A percentile compares a stretch with the other conserved stretches of the same genome.
These are phyloP conservation scores for Diutina sp. DNA, from an alignment of 1,139 yeast genomes.

Conservation along the genomic window DNA sequence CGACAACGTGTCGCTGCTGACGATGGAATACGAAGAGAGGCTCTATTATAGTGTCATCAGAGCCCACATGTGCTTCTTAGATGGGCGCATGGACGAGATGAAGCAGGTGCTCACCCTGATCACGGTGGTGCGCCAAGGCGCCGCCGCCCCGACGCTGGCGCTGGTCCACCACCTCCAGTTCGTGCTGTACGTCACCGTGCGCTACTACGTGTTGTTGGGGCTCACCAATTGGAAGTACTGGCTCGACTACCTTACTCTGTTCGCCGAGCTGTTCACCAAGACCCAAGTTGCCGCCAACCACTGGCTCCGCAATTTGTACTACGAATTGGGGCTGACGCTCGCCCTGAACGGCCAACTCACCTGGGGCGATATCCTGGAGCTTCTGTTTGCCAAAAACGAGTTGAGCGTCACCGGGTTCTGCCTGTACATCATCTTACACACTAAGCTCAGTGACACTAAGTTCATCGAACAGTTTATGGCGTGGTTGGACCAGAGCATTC, in stretches of 20 bases:
- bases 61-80: constrained; percentile 24
- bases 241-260: constrained; percentile 18
- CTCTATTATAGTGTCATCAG: constrained; percentile 22
- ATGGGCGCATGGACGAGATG: constrained; percentile 9
- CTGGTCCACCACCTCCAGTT: neutral
- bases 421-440: constrained; percentile 13
- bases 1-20: constrained; percentile 12
- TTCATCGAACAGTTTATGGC: constrained; percentile 8
- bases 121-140: constrained; percentile 4
- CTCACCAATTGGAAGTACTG: constrained; percentile 16
- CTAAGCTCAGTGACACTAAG: constrained; percentile 12
- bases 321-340: neutral
- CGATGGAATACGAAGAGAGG: constrained; percentile 16
- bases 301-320: constrained; percentile 15
- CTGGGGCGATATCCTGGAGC: neutral
- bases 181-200: constrained; percentile 19
- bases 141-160: constrained; percentile 9
- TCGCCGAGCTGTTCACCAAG: constrained; percentile 17
- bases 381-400: neutral
- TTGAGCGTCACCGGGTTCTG: neutral
- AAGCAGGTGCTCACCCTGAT: constrained; percentile 5
- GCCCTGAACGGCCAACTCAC: neutral
- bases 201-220: constrained; percentile 25
- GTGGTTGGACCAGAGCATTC: neutral
- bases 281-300: constrained; percentile 24